Evolutionary conservation across 805 yeast genomes (phyloP).

Genomic region (Wickerhamomyces xylosicus): DNA sequence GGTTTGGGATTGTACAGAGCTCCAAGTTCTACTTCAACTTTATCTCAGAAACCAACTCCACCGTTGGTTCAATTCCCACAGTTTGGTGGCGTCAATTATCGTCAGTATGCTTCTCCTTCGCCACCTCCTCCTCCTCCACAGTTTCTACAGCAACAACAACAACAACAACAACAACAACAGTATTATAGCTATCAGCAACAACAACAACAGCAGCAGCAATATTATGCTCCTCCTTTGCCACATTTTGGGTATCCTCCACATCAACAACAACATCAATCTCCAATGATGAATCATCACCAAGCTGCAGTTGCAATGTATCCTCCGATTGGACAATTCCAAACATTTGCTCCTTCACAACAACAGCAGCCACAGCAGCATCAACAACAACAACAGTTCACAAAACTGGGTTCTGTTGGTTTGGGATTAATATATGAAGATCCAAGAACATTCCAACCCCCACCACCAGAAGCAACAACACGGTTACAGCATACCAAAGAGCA

Average conservation of each 20-base stretch:
- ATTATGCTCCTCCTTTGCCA: too few species aligned
- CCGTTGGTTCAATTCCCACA: neutral
- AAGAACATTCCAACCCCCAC: neutral
- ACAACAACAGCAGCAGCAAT: conserved; percentile 2
- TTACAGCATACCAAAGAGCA: too few species aligned
- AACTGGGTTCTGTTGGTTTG: conserved; percentile 7
- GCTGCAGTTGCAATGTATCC: too few species aligned
- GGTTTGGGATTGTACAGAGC: neutral
- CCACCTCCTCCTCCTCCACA: too few species aligned
- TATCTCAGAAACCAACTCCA: conserved; percentile 8
- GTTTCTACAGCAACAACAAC: neutral
- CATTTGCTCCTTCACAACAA: conserved; percentile 4
- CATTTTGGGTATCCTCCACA: neutral
- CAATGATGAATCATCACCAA: too few species aligned
- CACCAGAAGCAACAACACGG: neutral
- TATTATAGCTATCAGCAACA: neutral
- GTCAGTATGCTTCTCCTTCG: too few species aligned
- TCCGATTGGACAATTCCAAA: conserved; percentile 1
- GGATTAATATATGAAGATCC: conserved; percentile 3
- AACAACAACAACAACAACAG: conserved; percentile 2
- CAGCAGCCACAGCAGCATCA: conserved; percentile 7
- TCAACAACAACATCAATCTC: neutral
- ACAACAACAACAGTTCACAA: conserved; percentile 6
- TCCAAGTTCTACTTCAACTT: neutral
- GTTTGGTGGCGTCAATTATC: too few species aligned